A percentile compares a stretch with the other conserved stretches of the same genome.
Evolutionary conservation across 805 yeast genomes (phyloP).

Genomic region (Schwanniomyces vanrijiae): DNA sequence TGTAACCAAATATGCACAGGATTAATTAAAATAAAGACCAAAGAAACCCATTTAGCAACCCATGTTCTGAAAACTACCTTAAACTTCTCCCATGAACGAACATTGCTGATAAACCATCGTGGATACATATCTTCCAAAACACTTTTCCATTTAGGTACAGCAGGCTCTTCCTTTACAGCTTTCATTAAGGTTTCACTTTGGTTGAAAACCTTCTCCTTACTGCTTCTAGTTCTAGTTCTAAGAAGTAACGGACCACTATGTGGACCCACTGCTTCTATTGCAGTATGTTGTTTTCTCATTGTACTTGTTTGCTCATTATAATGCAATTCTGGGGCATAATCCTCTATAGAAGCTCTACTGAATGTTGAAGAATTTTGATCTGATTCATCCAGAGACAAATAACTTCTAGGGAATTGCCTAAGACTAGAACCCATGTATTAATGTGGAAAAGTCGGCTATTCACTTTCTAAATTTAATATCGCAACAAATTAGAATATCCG

Average conservation of each 20-base stretch:
- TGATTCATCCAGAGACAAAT: background rate
- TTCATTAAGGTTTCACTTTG: background rate
- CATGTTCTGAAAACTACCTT: slow-evolving; percentile 25
- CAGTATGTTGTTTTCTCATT: background rate
- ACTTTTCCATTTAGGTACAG: background rate
- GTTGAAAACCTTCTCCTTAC: background rate
- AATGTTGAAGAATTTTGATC: background rate
- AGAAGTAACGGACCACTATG: background rate
- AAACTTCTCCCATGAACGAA: slow-evolving; percentile 6
- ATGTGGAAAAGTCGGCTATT: no score
- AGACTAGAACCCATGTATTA: background rate
- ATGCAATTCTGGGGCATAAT: background rate
- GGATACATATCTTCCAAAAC: background rate
- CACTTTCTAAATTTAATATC: no score
- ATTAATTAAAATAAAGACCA: slow-evolving; percentile 23
- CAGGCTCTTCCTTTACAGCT: background rate
- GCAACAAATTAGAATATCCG: no score
- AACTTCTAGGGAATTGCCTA: background rate
- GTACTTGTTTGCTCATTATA: background rate
- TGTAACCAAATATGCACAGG: slow-evolving; percentile 28
- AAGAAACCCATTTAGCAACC: slow-evolving; percentile 26
- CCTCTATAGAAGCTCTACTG: background rate
- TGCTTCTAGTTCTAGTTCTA: background rate
- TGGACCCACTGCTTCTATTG: background rate
- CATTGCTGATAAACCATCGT: background rate